phyloP scores from a whole-genome alignment of 176 grass and related monocot species.

The Miscanthus lutarioriparius region DNA sequence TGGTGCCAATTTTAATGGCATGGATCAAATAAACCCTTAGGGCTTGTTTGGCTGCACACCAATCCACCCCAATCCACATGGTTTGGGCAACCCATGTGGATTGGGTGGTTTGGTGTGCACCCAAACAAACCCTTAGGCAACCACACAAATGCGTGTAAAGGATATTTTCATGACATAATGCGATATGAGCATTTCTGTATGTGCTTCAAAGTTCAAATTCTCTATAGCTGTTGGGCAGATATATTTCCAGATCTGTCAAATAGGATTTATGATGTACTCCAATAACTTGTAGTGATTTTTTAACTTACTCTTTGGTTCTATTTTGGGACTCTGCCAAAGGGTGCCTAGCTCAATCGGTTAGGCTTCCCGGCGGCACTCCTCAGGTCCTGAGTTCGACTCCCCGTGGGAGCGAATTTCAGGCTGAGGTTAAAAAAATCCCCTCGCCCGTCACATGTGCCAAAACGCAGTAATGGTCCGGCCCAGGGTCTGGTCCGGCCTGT shows the following conservation, averaged over 20 bases:
- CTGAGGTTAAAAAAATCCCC: too few relatives aligned
- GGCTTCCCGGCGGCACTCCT: too few relatives aligned
- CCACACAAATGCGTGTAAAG: not conserved
- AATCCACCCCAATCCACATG: not conserved
- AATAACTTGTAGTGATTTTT: not conserved
- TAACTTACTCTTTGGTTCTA: not conserved
- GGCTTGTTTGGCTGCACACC: not conserved
- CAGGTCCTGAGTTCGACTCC: too few relatives aligned
- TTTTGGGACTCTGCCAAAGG: not conserved
- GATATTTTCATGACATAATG: not conserved
- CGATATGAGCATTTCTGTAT: not conserved
- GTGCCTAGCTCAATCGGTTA: too few relatives aligned
- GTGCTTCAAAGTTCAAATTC: not conserved
- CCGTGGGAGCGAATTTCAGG: too few relatives aligned
- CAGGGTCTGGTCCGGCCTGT: too few relatives aligned
- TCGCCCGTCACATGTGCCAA: too few relatives aligned
- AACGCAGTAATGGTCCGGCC: too few relatives aligned
- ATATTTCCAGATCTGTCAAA: slow-evolving; percentile 11
- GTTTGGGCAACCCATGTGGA: not conserved
- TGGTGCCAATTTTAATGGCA: not conserved
- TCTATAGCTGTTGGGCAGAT: not conserved
- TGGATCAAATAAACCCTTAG: not conserved
- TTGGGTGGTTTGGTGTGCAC: not conserved
- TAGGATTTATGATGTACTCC: slow-evolving; percentile 9
- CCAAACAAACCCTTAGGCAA: not conserved